phyloP scores from a whole-genome alignment of 2,329 filamentous ascomycete genomes.

The Fusarium incarnatum region DNA sequence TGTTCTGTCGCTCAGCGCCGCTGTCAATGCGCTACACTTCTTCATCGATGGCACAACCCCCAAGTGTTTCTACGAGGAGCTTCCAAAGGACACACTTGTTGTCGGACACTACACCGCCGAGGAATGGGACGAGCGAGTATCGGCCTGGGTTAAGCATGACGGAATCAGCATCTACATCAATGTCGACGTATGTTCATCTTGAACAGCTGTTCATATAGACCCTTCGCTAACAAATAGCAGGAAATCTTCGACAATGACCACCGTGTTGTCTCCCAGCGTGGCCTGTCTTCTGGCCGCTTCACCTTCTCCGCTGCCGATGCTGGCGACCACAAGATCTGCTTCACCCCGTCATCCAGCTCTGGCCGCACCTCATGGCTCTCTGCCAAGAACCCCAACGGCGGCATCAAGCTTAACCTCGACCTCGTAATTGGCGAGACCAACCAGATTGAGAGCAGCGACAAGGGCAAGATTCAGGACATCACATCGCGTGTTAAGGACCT shows the following conservation, averaged over 20 bases:
- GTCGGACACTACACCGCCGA: slow-evolving; percentile 92
- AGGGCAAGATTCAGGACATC: slow-evolving; percentile 91
- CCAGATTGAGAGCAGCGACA: slow-evolving; percentile 92
- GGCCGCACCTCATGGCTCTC: slow-evolving; percentile 79
- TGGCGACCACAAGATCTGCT: slow-evolving; percentile 97
- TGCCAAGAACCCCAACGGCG: slow-evolving; percentile 72
- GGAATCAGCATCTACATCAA: slow-evolving; percentile 88
- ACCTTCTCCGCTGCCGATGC: slow-evolving; percentile 94
- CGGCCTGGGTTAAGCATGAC: slow-evolving; percentile 77
- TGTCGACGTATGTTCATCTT: slow-evolving; percentile 73
- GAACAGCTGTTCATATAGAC: slow-evolving; percentile 6
- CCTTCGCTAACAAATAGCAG: slow-evolving; percentile 52
- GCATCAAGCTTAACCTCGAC: slow-evolving; percentile 87
- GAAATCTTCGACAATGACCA: slow-evolving; percentile 98
- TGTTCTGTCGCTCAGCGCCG: slow-evolving; percentile 72
- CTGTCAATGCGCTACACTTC: slow-evolving; percentile 90
- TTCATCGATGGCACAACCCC: slow-evolving; percentile 87
- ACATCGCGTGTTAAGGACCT: slow-evolving; percentile 89
- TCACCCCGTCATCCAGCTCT: slow-evolving; percentile 82
- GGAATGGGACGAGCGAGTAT: slow-evolving; percentile 79
- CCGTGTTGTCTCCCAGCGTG: slow-evolving; percentile 90
- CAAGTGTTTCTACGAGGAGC: slow-evolving; percentile 98
- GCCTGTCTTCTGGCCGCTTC: slow-evolving; percentile 81
- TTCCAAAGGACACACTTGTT: slow-evolving; percentile 96
- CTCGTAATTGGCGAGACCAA: slow-evolving; percentile 94